phyloP scores from a whole-genome alignment of 306 rosid genomes.

The Gleditsia sinensis region DNA sequence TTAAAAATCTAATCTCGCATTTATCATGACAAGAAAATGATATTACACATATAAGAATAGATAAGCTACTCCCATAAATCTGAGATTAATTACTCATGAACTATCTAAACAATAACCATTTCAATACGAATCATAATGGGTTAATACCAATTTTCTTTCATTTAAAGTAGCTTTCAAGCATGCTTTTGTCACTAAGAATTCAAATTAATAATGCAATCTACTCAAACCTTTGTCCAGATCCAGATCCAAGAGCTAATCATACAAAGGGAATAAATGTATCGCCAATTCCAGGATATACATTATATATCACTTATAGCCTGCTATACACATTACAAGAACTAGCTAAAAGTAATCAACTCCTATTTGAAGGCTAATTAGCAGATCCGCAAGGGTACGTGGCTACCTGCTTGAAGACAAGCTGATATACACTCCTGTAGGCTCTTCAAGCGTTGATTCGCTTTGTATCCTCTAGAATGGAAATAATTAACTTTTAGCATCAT shows the following conservation, averaged over 20 bases:
- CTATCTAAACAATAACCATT: background rate
- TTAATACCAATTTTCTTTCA: background rate
- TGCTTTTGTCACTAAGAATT: background rate
- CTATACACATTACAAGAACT: constrained; percentile 5
- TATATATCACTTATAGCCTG: constrained; percentile 7
- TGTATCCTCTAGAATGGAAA: constrained; percentile 10
- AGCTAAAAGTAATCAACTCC: constrained; percentile 17
- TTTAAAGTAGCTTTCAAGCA: too few relatives aligned
- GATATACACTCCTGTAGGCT: constrained; percentile 23
- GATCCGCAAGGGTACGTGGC: constrained; percentile 2
- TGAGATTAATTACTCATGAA: background rate
- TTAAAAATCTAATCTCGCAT: too few relatives aligned
- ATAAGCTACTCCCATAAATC: background rate
- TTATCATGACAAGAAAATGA: too few relatives aligned
- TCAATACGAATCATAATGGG: background rate
- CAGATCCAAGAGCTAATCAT: background rate
- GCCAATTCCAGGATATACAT: constrained; percentile 30
- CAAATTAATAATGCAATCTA: constrained; percentile 7
- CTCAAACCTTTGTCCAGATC: constrained; percentile 5
- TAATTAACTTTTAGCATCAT: constrained; percentile 24
- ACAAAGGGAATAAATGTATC: constrained; percentile 10
- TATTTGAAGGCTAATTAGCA: constrained; percentile 20
- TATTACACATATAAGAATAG: too few relatives aligned
- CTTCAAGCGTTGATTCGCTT: constrained; percentile 16
- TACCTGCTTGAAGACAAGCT: constrained; percentile 29